These are phyloP conservation scores for Aphelidium insulamus DNA, from an alignment of 371 early-diverging fungal genomes.

Conservation along the genomic window DNA sequence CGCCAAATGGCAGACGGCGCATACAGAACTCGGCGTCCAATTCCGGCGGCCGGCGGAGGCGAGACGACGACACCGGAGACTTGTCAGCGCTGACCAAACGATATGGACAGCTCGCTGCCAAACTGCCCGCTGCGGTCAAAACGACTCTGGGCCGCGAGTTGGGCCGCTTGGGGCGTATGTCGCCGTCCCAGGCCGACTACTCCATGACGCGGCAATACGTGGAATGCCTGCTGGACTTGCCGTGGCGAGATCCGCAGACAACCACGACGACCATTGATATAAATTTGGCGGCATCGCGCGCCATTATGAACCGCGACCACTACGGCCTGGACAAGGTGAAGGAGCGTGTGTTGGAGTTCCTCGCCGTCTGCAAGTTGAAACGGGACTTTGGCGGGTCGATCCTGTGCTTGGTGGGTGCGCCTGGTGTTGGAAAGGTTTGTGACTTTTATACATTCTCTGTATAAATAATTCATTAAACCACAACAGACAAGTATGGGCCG, in stretches of 20 bases:
- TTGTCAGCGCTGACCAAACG: no score
- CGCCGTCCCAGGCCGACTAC: constrained; percentile 52
- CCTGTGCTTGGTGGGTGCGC: constrained; percentile 50
- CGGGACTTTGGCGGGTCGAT: constrained; percentile 62
- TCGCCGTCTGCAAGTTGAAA: constrained; percentile 57
- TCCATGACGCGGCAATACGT: constrained; percentile 51
- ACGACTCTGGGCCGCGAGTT: constrained; percentile 43
- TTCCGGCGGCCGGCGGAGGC: no score
- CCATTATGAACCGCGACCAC: constrained; percentile 52
- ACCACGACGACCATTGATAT: constrained; percentile 30
- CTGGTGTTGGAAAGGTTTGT: constrained; percentile 7
- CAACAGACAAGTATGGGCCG: constrained; percentile 47
- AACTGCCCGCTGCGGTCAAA: constrained; percentile 37
- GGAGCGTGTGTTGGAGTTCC: constrained; percentile 51
- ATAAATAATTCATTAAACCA: neutral
- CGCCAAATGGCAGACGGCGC: no score
- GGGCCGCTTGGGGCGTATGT: constrained; percentile 41
- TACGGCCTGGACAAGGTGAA: constrained; percentile 65
- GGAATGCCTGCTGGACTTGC: constrained; percentile 50
- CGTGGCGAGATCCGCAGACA: no score
- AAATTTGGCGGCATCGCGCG: constrained; percentile 39
- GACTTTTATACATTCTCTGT: neutral
- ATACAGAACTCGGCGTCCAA: no score
- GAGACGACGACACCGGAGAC: no score
- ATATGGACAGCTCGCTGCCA: constrained; percentile 28